Conservation (phyloP, 1,139 yeast genomes). For the Pichia sp. region DNA sequence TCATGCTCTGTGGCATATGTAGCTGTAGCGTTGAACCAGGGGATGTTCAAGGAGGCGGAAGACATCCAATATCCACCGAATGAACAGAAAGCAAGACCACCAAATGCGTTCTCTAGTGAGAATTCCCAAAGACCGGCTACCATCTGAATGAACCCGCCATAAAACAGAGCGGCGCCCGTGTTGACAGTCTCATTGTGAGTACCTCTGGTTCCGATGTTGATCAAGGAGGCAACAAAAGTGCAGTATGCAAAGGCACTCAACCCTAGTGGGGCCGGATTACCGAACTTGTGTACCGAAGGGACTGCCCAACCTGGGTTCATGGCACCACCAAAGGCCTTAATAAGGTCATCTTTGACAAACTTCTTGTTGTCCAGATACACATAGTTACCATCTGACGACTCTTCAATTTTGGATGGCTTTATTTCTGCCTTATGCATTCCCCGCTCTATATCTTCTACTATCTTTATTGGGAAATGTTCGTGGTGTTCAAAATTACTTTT, state of each 20-base stretch:
- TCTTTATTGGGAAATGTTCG: not conserved
- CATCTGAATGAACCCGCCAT: conserved; percentile 75
- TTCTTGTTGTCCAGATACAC: conserved; percentile 68
- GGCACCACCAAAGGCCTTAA: conserved; percentile 68
- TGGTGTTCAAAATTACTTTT: conserved; percentile 5
- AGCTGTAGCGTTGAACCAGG: conserved; percentile 66
- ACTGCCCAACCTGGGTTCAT: conserved; percentile 59
- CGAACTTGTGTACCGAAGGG: conserved; percentile 68
- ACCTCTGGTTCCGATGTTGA: conserved; percentile 58
- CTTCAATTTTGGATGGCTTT: conserved; percentile 1
- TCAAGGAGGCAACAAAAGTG: conserved; percentile 70
- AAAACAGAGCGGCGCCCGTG: conserved; percentile 73
- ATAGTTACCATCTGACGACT: conserved; percentile 42
- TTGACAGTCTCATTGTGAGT: conserved; percentile 49
- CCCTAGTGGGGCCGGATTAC: conserved; percentile 88
- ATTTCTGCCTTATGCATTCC: not conserved
- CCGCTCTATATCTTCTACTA: not conserved
- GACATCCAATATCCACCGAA: conserved; percentile 90
- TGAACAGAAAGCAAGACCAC: conserved; percentile 78
- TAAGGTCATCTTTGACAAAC: conserved; percentile 56
- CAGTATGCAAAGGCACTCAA: conserved; percentile 80
- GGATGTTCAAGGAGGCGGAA: conserved; percentile 61
- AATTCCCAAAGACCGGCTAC: conserved; percentile 74
- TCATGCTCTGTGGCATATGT: conserved; percentile 36
- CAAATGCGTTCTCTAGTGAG: conserved; percentile 78